These are phyloP conservation scores for Xerocomus tenax DNA, from an alignment of 1,284 basidiomycete species.

Conservation along the genomic window DNA sequence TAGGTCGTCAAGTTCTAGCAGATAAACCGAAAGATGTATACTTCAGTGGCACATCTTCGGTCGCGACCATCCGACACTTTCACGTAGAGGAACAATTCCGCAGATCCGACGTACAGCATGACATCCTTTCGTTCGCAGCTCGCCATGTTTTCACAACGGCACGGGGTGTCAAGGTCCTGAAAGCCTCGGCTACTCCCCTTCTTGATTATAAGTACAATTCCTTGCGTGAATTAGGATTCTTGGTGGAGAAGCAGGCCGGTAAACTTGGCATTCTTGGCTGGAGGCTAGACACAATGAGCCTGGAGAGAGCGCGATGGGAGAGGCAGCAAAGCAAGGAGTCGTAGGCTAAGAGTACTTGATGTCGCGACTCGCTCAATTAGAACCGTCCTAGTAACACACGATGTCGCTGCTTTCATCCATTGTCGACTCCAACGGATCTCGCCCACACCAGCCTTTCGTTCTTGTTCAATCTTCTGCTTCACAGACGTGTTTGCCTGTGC, in stretches of 20 bases:
- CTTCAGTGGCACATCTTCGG: constrained; percentile 34
- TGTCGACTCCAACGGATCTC: constrained; percentile 19
- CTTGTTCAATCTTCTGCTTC: constrained; percentile 58
- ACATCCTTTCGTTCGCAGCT: constrained; percentile 55
- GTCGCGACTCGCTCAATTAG: not conserved
- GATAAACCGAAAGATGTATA: constrained; percentile 16
- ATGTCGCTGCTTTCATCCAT: constrained; percentile 36
- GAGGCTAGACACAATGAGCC: constrained; percentile 35
- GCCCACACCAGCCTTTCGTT: constrained; percentile 42
- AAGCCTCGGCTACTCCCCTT: constrained; percentile 44
- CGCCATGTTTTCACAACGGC: constrained; percentile 47
- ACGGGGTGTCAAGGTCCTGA: constrained; percentile 38
- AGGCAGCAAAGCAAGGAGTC: constrained; percentile 6
- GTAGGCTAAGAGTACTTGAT: constrained; percentile 9
- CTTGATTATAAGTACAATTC: constrained; percentile 42
- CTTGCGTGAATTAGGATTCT: constrained; percentile 47
- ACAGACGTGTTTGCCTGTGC: constrained; percentile 53
- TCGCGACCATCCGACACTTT: constrained; percentile 68
- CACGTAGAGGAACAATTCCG: constrained; percentile 63
- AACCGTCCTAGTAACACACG: not conserved
- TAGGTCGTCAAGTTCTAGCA: constrained; percentile 8
- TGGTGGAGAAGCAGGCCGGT: constrained; percentile 34
- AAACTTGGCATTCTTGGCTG: constrained; percentile 48
- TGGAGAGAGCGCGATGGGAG: constrained; percentile 24
- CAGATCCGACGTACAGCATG: constrained; percentile 49